Base-by-base conservation (phyloP, 805 yeast genomes). In the Metschnikowia lunata region DNA sequence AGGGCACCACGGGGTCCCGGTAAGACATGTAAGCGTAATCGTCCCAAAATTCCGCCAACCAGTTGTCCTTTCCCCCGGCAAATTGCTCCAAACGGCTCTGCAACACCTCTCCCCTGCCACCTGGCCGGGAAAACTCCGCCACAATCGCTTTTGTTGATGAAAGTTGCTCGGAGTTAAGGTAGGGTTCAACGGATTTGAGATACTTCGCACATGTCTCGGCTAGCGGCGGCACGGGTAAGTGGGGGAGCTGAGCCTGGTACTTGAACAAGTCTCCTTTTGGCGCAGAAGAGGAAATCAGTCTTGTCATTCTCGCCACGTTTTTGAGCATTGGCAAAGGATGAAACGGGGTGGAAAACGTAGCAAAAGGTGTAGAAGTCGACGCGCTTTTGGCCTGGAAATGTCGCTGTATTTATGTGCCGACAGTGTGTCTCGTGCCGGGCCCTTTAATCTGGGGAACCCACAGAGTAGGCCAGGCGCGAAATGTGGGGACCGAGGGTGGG, bases 31-130 rank as follows among this genome's bases (percentile, higher is more conserved):
- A 91, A 15, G 97, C 96, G 54, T 85, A 87, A 57, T 86, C 85
- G 64, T 91, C 96, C 99, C 99, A 91, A 76, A 84, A 88, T 48
- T 79, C 83, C 37, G 85, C 78, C 57, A 91, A 74, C 99, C 99
- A 91, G 64, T 91, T 91, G 60, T 88, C 83, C 49, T 79, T 78
- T 41, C 66, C 75, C 28, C 66, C 55, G 27, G 91, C 83, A 53
- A 80, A 79, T 26, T 74, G 68, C 31, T 64, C 59, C 42, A 91
- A 74, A 48, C 90, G 76, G 45, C 71, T 52, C 61, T 91, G 98
- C 49, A 91, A 75, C 29, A 62, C 67, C 42, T 79, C 80, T 13
- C 93, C 88, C 36, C 71, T 70, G 7, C 88, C 88, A 31, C 80
- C 79, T 26, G 81, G 67, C 27, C 65, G 62, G 31, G 78, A 66